Base-by-base conservation (phyloP, 2,329 filamentous ascomycete genomes). In the Pseudocercospora fijiensis region DNA sequence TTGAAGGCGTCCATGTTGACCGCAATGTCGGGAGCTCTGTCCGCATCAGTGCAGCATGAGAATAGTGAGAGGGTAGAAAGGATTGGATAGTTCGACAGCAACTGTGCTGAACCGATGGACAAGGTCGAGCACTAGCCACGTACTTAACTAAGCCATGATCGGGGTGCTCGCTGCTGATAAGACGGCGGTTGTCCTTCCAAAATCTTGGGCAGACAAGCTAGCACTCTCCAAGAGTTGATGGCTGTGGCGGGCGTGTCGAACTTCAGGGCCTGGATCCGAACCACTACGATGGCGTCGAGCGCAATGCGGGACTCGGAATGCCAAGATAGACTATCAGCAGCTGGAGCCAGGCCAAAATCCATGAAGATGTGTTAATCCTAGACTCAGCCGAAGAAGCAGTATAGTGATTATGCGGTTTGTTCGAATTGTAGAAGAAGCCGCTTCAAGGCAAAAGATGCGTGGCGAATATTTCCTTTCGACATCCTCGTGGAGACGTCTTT, bases 1-100 rank as follows among this genome's bases (percentile, higher is more conserved):
- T 65, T 67, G 58, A 67, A 62, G 22, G 61, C 30, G 45, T 65
- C 58, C 66, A 68, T 68, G 16, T n/a, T 60, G 30, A 26, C 24
- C 33, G 52, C 20, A 49, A n/a, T 30, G 37, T 41, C 27, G 13
- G 41, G n/a, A 45, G 33, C 43, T 28, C n/a, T 6, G 4, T 5
- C 18, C 22, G 51, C 30, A 28, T 45, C 22, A 55, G 22, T 60
- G 45, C 26, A 55, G 62, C 26, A 45, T 52, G 24, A 45, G 51
- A n/a, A 20, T 13, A 27, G 13, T 8, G 22, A 59, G 49, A 41
- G 30, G n/a, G 30, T 24, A 30, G 57, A 51, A 22, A 22, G 16
- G 22, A 26, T 53, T 47, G 13, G 20, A 24, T 22, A 22, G 55
- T 52, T 26, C 16, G 28, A 22, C 37, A 63, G 27, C 22, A 27